Evolutionary conservation across 2,329 filamentous ascomycete genomes (phyloP), one percentile per base, ranked within the genome.

Genomic region (Blastomyces gilchristii): DNA sequence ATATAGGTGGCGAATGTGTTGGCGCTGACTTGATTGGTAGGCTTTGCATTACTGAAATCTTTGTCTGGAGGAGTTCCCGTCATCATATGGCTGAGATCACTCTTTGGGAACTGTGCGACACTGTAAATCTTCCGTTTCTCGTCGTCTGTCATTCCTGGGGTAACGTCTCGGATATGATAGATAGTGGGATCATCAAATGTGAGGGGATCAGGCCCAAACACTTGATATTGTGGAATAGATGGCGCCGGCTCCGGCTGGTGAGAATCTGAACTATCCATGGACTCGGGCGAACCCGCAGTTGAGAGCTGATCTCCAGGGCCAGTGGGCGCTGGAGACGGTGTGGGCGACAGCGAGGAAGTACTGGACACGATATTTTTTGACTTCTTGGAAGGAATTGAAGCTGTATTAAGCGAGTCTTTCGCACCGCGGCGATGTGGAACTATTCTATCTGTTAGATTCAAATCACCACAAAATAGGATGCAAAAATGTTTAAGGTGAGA

Each of bases 11-110:
- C 87, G 75, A 99, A 99, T 1, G 93, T 96, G 63, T 86, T 88
- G 67, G 94, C 94, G 73, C 89, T 92, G 74, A 97, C 94, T 78
- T 99, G 94, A 70, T 93, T 96, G 25, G 87, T 87, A 5, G 93
- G 91, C 73, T 97, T 99, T 43, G 91, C 88, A 72, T 86, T 96
- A 73, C 90, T 97, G 71, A 97, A 97, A 77, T 99, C 94, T 73
- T 90, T 91, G 75, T 97, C 92, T 0, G 94, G 93, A 1, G 92
- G 89, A 49, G 89, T 87, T 58, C 94, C 94, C 12, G 93, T 89
- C 67, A 96, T 95, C 68, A 94, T 81, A 71, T 97, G 87, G 63
- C 86, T 82, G 9, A 99, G 81, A 71, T 97, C 90, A 67, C 84
- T 87, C 61, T 82, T 83, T 0, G 94, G 94, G 72, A 94, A 99